Base-by-base conservation (phyloP, 192 early-diverging fungal genomes). In the Chytriomyces confervae region DNA sequence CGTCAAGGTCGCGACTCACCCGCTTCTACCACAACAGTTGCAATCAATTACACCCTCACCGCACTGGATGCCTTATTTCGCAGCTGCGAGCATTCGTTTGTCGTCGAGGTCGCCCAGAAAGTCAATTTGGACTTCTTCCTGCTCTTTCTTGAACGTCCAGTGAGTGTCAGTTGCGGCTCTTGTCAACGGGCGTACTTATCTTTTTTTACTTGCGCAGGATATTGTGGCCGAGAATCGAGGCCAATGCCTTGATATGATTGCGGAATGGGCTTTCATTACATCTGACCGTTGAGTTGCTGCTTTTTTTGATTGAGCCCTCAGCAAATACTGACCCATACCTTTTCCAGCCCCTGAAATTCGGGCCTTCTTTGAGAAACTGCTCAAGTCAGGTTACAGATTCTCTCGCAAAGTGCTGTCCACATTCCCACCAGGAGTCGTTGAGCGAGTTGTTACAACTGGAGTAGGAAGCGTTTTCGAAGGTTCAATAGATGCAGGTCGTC, bases 11-110 rank as follows among this genome's bases (percentile, higher is more conserved):
- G 24, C 64, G 18, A 20, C 24, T 23, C 64, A 16, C 36, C 36
- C 36, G 36, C 43, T 23, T 73, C 61, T 9, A 2, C 62, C 23
- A 45, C n/a, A 16, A 51, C 70, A 62, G 77, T 79, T 44, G 78
- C 44, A 36, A 45, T 79, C 6, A 75, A 73, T 47, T 79, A 75
- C 72, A 68, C 71, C 0, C 51, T 79, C n/a, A 45, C 62, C n/a
- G n/a, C 49, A 18, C 65, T 79, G n/a, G 66, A 79, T 67, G 43
- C 64, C 23, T 68, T 72, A 43, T 72, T 65, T 50, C 61, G 75
- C 43, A 79, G 69, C 78, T 79, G 78, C 50, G 78, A 60, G 16
- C n/a, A n/a, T n/a, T 10, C 29, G 16, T 79, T 79, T 53, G 20
- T 24, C 1, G 47, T 45, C 7, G 62, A 79, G 46, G 64, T 79